Conservation (phyloP, 2,329 filamentous ascomycete species). For the Diaporthe destruens region DNA sequence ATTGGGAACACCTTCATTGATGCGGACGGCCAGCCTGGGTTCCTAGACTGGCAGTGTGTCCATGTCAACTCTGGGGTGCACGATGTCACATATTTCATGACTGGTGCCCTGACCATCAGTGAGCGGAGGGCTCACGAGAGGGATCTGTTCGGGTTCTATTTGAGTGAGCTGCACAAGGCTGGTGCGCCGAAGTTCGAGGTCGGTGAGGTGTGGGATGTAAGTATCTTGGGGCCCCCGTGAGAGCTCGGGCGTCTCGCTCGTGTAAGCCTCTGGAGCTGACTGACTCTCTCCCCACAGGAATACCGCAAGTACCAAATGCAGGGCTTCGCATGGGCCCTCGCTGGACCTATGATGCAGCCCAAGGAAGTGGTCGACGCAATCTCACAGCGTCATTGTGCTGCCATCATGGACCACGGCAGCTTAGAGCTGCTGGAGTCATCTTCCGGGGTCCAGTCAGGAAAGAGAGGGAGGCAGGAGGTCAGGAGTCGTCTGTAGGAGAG, state of each 20-base stretch:
- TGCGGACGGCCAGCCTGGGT: conserved; percentile 51
- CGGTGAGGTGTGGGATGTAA: conserved; percentile 45
- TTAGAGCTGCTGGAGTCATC: conserved; percentile 49
- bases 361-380: conserved; percentile 51
- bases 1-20: conserved; percentile 59
- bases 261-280: neutral
- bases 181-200: conserved; percentile 50
- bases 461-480: neutral
- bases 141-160: conserved; percentile 53
- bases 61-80: conserved; percentile 59
- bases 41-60: conserved; percentile 58
- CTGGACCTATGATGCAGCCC: conserved; percentile 52
- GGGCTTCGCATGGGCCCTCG: conserved; percentile 52
- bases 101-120: conserved; percentile 53
- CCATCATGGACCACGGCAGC: conserved; percentile 52
- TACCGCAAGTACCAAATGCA: conserved; percentile 51
- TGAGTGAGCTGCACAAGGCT: conserved; percentile 48
- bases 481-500: conserved; percentile 20
- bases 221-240: neutral
- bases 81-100: conserved; percentile 57
- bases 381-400: conserved; percentile 49
- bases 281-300: conserved; percentile 41
- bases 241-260: too few relatives aligned
- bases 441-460: neutral
- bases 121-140: conserved; percentile 56